phyloP scores from a whole-genome alignment of 1,284 basidiomycete species.

The Gomphus bonarii region DNA sequence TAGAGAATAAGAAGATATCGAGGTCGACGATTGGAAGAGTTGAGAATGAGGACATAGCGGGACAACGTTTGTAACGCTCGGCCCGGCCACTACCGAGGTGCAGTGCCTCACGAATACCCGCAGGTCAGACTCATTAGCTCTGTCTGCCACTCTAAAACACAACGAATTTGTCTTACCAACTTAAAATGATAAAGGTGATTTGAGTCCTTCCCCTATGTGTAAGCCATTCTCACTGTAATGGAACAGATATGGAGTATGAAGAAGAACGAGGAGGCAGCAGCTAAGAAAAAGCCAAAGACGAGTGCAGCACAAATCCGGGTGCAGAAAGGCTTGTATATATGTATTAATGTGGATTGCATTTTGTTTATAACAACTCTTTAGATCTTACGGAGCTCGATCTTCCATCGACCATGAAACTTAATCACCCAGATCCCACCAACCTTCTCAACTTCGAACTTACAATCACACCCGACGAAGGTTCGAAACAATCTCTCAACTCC shows the following conservation, averaged over 20 bases:
- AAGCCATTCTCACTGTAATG: background rate
- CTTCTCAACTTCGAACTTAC: constrained; percentile 94
- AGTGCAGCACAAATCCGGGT: constrained; percentile 96
- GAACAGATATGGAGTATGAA: constrained; percentile 93
- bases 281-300: constrained; percentile 95
- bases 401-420: constrained; percentile 91
- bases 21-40: constrained; percentile 66
- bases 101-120: constrained; percentile 7
- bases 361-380: background rate
- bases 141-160: constrained; percentile 9
- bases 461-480: constrained; percentile 95
- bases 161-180: background rate
- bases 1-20: constrained; percentile 50
- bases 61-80: background rate
- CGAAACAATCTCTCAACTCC: constrained; percentile 14
- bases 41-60: constrained; percentile 14
- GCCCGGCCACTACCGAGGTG: background rate
- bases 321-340: constrained; percentile 74
- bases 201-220: background rate
- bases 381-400: constrained; percentile 88
- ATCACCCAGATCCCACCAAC: constrained; percentile 87
- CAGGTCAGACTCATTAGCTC: background rate
- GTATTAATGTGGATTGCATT: background rate
- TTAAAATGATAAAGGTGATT: constrained; percentile 48
- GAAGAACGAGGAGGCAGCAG: constrained; percentile 90